Conservation (phyloP, 805 yeast genomes). For the Yarrowia deformans region DNA sequence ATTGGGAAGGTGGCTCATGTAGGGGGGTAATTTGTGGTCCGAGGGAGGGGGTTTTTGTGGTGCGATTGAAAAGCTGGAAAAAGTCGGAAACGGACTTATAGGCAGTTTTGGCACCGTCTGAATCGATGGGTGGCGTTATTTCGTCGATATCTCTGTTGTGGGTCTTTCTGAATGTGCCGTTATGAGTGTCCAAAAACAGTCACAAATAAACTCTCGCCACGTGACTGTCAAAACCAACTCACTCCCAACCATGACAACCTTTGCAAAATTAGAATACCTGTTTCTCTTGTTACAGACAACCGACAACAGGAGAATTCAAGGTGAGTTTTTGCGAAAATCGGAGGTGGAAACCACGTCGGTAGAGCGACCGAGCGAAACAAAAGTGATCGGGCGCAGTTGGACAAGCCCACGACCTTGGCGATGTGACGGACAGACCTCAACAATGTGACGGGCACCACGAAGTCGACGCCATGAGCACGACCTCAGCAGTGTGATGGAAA, state of each 20-base stretch:
- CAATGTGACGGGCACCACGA: too few species aligned
- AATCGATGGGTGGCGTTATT: too few species aligned
- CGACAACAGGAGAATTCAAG: constrained; percentile 40
- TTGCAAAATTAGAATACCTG: constrained; percentile 39
- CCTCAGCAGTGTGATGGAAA: too few species aligned
- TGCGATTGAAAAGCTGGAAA: background rate
- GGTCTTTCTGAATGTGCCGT: too few species aligned
- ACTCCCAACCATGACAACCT: constrained; percentile 40
- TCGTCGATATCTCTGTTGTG: background rate
- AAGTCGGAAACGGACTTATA: too few species aligned
- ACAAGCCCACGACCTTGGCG: too few species aligned
- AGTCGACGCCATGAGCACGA: too few species aligned
- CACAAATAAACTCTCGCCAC: constrained; percentile 18
- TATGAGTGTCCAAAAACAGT: background rate
- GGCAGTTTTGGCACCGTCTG: too few species aligned
- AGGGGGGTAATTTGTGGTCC: constrained; percentile 6
- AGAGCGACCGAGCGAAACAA: too few species aligned
- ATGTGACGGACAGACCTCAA: too few species aligned
- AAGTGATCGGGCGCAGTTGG: too few species aligned
- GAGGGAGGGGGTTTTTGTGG: background rate
- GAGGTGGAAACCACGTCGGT: background rate
- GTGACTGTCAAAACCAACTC: constrained; percentile 12
- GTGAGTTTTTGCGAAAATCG: constrained; percentile 27
- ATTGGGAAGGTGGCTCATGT: background rate
- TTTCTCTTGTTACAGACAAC: constrained; percentile 39